Conservation (phyloP, 306 rosid species). For the Leucaena leucocephala region DNA sequence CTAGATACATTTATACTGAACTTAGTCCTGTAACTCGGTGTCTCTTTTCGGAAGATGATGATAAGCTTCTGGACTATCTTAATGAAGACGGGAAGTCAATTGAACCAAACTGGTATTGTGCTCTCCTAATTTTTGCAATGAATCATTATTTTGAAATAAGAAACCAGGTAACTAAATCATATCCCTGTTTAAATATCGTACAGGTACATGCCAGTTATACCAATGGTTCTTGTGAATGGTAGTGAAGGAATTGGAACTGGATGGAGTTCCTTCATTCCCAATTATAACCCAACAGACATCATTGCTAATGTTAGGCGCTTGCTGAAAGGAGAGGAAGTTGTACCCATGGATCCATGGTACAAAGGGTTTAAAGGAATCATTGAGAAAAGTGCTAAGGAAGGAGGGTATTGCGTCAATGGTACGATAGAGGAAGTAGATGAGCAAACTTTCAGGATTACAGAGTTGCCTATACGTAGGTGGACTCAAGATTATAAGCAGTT, state of each 20-base stretch:
- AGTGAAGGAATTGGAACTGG: conserved; percentile 96
- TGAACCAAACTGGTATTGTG: conserved; percentile 79
- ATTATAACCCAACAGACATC: conserved; percentile 91
- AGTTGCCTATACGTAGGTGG: conserved; percentile 89
- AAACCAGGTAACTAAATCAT: background rate
- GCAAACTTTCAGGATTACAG: conserved; percentile 62
- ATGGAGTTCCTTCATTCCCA: conserved; percentile 92
- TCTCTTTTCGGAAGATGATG: conserved; percentile 83
- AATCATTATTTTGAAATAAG: background rate
- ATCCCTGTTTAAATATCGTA: background rate
- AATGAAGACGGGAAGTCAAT: conserved; percentile 87
- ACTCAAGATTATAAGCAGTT: conserved; percentile 93
- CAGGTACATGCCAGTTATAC: conserved; percentile 91
- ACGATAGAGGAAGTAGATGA: conserved; percentile 62
- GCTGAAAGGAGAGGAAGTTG: conserved; percentile 58
- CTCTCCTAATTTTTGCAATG: background rate
- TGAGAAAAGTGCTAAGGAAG: conserved; percentile 72
- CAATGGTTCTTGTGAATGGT: conserved; percentile 90
- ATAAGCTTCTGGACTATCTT: conserved; percentile 83
- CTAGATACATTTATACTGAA: conserved; percentile 74
- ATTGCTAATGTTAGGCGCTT: conserved; percentile 71
- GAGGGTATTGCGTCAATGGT: conserved; percentile 71
- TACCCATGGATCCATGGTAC: conserved; percentile 99
- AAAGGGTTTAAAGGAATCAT: conserved; percentile 78
- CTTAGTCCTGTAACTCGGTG: conserved; percentile 66